Evolutionary conservation across 768 basidiomycete species (phyloP).

Genomic region (Strobilomyces dryophilus): DNA sequence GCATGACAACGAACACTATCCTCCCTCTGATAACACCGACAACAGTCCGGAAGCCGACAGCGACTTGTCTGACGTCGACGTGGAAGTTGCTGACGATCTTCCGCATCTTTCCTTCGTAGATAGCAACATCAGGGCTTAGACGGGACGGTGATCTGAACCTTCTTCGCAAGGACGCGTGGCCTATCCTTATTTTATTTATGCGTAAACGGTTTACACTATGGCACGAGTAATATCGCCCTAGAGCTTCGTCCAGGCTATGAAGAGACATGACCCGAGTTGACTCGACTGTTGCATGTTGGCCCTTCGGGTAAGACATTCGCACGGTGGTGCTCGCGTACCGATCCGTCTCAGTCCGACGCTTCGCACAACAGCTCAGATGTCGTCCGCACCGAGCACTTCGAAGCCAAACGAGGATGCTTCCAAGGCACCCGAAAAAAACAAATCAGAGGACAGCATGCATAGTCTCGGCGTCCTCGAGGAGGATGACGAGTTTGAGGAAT

Average conservation of each 20-base stretch:
- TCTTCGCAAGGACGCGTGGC: constrained; percentile 10
- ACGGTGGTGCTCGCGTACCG: constrained; percentile 18
- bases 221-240: background rate
- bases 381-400: constrained; percentile 44
- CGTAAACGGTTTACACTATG: constrained; percentile 5
- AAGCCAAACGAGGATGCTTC: constrained; percentile 34
- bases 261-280: background rate
- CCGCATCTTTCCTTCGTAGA: constrained; percentile 17
- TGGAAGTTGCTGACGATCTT: constrained; percentile 24
- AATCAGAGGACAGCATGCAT: constrained; percentile 44
- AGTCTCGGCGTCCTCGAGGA: constrained; percentile 91
- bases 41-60: constrained; percentile 12
- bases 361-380: constrained; percentile 27
- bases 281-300: no score
- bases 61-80: constrained; percentile 28
- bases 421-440: constrained; percentile 35
- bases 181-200: constrained; percentile 36
- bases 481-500: constrained; percentile 97
- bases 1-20: constrained; percentile 18
- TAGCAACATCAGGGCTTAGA: constrained; percentile 9
- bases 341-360: background rate
- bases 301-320: constrained; percentile 11
- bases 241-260: background rate
- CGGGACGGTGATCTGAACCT: constrained; percentile 5
- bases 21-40: constrained; percentile 22